Conservation (phyloP, 257 asterid genomes). For the Fraxinus excelsior region DNA sequence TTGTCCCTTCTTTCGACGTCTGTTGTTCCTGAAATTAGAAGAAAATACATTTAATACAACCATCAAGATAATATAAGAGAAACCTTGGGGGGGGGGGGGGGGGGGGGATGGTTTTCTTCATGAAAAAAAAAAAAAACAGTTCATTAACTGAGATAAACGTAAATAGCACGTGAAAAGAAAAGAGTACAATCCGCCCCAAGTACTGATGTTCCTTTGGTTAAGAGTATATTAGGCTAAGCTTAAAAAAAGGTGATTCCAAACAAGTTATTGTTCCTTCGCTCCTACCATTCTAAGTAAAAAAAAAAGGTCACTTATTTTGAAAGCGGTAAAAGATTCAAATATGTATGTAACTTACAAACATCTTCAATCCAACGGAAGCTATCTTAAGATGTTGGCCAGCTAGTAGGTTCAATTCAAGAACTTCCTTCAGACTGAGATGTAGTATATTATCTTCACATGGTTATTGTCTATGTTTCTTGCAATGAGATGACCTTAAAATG, state of each 20-base stretch:
- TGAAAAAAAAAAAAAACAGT: too few species aligned
- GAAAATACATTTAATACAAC: not conserved
- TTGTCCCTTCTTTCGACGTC: constrained; percentile 72
- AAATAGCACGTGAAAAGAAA: too few species aligned
- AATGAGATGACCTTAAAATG: constrained; percentile 80
- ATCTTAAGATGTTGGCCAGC: constrained; percentile 92
- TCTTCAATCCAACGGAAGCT: constrained; percentile 92
- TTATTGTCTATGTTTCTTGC: constrained; percentile 68
- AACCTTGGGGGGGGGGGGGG: too few species aligned
- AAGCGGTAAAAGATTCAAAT: constrained; percentile 11
- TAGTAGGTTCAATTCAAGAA: constrained; percentile 72
- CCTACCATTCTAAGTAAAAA: not conserved
- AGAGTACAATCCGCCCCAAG: too few species aligned
- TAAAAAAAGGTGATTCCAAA: not conserved
- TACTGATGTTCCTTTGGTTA: too few species aligned
- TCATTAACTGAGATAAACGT: too few species aligned
- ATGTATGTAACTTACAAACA: constrained; percentile 72
- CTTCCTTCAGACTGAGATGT: constrained; percentile 80
- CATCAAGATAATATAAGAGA: not conserved
- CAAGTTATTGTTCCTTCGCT: not conserved
- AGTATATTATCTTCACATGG: constrained; percentile 84
- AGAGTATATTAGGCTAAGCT: not conserved
- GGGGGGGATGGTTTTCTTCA: too few species aligned
- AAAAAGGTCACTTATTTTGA: too few species aligned
- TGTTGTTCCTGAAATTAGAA: constrained; percentile 78